phyloP scores from a whole-genome alignment of 2,329 filamentous ascomycete species.

The Fusarium sp. region DNA sequence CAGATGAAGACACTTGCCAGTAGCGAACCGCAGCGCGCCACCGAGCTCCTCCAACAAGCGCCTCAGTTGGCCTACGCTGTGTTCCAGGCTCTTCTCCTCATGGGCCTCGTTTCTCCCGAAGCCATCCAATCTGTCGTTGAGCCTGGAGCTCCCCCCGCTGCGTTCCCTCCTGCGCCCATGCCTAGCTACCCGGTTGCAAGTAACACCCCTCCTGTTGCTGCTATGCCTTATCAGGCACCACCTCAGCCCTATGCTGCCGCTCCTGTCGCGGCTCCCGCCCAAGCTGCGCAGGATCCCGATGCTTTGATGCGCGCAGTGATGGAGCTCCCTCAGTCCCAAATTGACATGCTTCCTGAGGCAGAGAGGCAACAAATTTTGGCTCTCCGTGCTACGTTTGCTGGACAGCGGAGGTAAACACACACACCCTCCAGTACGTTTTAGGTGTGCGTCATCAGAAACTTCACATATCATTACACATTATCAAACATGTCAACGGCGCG shows the following conservation, averaged over 20 bases:
- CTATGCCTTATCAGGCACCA: constrained; percentile 58
- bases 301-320: constrained; percentile 84
- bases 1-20: constrained; percentile 94
- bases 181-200: constrained; percentile 38
- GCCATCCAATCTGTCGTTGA: constrained; percentile 85
- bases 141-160: constrained; percentile 54
- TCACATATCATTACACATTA: background rate
- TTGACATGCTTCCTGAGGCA: constrained; percentile 79
- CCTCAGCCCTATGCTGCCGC: constrained; percentile 51
- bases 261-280: constrained; percentile 45
- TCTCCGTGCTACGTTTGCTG: constrained; percentile 71
- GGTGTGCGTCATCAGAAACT: background rate
- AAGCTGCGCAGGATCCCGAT: constrained; percentile 66
- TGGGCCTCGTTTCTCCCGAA: constrained; percentile 89
- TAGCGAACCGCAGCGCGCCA: constrained; percentile 82
- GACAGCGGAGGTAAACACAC: constrained; percentile 47
- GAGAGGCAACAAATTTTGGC: constrained; percentile 83
- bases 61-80: constrained; percentile 95
- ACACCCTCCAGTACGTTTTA: background rate
- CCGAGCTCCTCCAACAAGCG: constrained; percentile 85
- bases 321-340: constrained; percentile 79
- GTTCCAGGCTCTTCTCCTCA: constrained; percentile 91
- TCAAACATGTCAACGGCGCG: background rate
- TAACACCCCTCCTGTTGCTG: constrained; percentile 58
- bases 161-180: constrained; percentile 49